Percentiles rank a stretch among this genome's conserved stretches.
These are phyloP conservation scores for Linnemannia elongata DNA, from an alignment of 192 early-diverging fungal species.

Conservation along the genomic window DNA sequence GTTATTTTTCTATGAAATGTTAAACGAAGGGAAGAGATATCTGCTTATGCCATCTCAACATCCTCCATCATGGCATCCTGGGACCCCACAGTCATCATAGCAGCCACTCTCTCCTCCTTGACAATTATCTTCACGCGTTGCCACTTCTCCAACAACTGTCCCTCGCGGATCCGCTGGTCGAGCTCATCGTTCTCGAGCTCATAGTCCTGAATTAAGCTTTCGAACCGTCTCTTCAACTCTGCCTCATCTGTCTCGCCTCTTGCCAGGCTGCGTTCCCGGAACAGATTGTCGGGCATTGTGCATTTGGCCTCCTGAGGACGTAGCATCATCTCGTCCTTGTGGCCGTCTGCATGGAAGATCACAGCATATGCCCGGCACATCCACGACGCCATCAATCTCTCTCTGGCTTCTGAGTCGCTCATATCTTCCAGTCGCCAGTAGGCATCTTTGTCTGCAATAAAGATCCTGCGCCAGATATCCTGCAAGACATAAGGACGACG, in stretches of 20 bases:
- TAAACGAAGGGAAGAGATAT: not conserved
- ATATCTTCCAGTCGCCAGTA: constrained; percentile 34
- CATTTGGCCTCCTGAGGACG: constrained; percentile 38
- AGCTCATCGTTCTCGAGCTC: constrained; percentile 44
- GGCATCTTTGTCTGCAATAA: constrained; percentile 16
- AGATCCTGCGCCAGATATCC: constrained; percentile 55
- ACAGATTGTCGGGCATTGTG: constrained; percentile 31
- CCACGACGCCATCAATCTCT: constrained; percentile 34
- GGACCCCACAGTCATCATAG: not conserved
- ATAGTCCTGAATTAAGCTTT: constrained; percentile 35
- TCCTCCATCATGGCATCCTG: constrained; percentile 26
- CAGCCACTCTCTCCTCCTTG: constrained; percentile 21
- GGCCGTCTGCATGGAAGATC: constrained; percentile 33
- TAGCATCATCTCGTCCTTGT: constrained; percentile 32
- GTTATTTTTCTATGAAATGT: not conserved
- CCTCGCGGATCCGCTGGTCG: constrained; percentile 24
- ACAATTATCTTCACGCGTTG: constrained; percentile 32
- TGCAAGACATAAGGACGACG: constrained; percentile 43
- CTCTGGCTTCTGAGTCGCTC: constrained; percentile 28
- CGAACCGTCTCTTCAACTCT: not conserved
- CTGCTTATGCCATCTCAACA: constrained; percentile 25
- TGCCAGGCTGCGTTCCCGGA: constrained; percentile 27
- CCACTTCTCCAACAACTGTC: constrained; percentile 42
- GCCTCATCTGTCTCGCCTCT: not conserved
- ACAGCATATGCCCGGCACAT: constrained; percentile 38